Evolutionary conservation across 1,139 yeast species (phyloP), one percentile per base, ranked within the genome.

Genomic region (Arxiozyma telluris): DNA sequence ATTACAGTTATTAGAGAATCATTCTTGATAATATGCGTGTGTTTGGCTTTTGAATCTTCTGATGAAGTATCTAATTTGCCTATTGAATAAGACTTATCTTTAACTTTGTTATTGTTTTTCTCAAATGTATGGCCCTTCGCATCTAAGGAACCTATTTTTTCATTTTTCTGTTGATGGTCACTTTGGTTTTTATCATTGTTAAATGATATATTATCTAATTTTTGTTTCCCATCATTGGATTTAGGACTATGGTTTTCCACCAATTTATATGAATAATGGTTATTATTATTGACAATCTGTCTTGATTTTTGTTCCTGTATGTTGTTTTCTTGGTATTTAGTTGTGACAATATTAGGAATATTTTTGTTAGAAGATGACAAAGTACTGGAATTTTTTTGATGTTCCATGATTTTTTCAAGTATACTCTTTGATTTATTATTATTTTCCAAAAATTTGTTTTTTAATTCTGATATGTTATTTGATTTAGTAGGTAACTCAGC

Each of bases 401-500:
- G 41, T 49, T 49, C 39, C 50, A 52, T 47, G 17, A 41, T 53
- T 43, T 46, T 53, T 44, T 43, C 51, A 15, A 43, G 46, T n/a
- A 50, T 50, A 34, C 50, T 50, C 20, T 45, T 50, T 5, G 41
- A 25, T 21, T 38, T 38, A 6, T 22, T 44, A 25, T 20, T 23
- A 11, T 23, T 20, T 44, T 25, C 47, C 18, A 25, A 7, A 5
- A 20, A 18, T 44, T 9, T 43, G 27, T 18, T 25, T 22, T 17
- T 44, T 11, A 55, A 57, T 30, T 53, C 56, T 57, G 6, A 34
- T 15, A 34, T 34, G n/a, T 34, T 12, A 12, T 3, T 34, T 17
- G 57, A 53, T 11, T 60, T 53, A 20, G 53, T 57, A 7, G 68
- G 69, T 41, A 65, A 51, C 34, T 63, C 69, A 7, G 71, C 68